Evolutionary conservation across 2,329 filamentous ascomycete genomes (phyloP), one percentile per base, ranked within the genome.

Genomic region (Pestalotiopsis sp.): DNA sequence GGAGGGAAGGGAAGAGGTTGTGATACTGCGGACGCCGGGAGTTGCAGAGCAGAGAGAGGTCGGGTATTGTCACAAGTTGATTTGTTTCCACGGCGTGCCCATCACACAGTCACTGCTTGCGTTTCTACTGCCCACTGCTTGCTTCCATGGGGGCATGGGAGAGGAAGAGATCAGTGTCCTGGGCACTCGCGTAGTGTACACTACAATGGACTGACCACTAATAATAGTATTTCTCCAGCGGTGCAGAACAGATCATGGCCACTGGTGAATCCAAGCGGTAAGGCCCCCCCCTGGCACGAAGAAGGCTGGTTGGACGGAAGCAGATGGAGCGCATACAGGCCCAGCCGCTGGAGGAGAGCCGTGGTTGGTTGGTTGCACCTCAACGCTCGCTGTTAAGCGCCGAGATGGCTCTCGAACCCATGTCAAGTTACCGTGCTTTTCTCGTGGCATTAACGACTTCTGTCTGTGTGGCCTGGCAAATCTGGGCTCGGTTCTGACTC

Each of bases 331-430:
- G 69, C 71, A 71, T 72, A 68, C 67, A 69, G 69, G 74, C 67
- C 72, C 27, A 31, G 27, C 27, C 27, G 27, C 27, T 31, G 27
- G 27, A 31, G 6, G 71, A 72, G 69, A 67, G 67, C 67, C 70
- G 70, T 71, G 70, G 77, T 78, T 78, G 76, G 76, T 49, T 62
- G 52, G 58, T 52, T 67, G 52, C 68, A 58, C 71, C 68, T 66
- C 64, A 72, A 72, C 73, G 73, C 71, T 70, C 71, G 70, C 72
- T 61, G 36, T 70, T 78, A 78, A 78, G 76, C 76, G 76, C 76
- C 75, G 71, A 71, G 59, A 68, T 73, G 74, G 72, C 70, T 36
- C 31, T 49, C 20, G 31, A 27, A 61, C 59, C 27, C 31, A 27
- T 31, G 27, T 59, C 27, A 27, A 11, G 36, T 9, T 36, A 23